A percentile compares a stretch with the other conserved stretches of the same genome.
Conservation (phyloP, 257 asterid species). For the Solanum pennellii region DNA sequence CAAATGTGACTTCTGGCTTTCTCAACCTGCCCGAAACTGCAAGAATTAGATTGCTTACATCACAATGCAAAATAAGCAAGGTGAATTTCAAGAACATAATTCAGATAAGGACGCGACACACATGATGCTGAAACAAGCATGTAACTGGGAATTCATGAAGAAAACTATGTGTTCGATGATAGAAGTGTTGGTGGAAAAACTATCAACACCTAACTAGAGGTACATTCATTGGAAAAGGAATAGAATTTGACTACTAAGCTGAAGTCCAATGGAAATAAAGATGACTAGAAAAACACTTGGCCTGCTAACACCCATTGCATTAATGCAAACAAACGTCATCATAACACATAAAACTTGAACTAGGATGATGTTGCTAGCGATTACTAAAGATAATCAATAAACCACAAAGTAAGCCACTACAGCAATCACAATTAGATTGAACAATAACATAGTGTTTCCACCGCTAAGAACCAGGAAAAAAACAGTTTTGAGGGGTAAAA, state of each 20-base stretch:
- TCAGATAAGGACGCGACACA: neutral
- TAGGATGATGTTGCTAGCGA: neutral
- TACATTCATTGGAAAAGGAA: neutral
- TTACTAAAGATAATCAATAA: neutral
- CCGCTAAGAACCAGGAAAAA: neutral
- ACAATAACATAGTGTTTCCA: neutral
- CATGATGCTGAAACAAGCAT: neutral
- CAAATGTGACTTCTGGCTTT: conserved; percentile 33
- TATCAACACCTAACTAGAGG: neutral
- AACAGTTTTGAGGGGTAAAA: neutral
- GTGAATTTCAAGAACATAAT: conserved; percentile 2
- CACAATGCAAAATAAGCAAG: conserved; percentile 6
- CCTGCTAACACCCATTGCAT: neutral
- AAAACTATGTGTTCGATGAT: too few relatives aligned
- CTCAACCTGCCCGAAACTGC: conserved; percentile 47
- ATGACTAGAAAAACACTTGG: neutral
- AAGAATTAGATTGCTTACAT: conserved; percentile 14
- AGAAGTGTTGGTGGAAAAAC: neutral
- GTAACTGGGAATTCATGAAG: neutral
- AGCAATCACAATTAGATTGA: neutral
- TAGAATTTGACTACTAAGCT: neutral
- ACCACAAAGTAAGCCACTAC: neutral
- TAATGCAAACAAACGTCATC: neutral
- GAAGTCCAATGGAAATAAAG: neutral
- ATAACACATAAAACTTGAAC: neutral